Evolutionary conservation across 1,284 basidiomycete genomes (phyloP), one percentile per base, ranked within the genome.

Genomic region (Microbotryum saponariae): DNA sequence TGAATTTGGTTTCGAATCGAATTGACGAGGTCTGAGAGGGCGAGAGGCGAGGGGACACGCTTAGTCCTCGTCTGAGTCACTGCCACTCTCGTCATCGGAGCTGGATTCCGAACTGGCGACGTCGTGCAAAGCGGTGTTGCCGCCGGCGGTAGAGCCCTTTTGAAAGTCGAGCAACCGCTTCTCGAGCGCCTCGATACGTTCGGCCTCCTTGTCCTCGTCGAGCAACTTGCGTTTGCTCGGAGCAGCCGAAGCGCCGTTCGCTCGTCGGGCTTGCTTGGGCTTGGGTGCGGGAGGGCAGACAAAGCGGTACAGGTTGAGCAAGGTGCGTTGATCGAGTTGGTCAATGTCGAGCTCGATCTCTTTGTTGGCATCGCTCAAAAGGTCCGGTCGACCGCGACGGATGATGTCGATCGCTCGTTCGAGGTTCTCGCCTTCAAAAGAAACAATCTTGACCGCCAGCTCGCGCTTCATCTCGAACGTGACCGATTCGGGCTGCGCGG

Each of bases 341-440:
- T 97, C 92, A 70, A 97, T 96, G 77, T 97, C 93, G 51, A 97
- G 83, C 77, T 97, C 92, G 72, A 97, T 96, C 79, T 97, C 92
- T 75, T 96, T 89, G 58, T 70, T 70, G 44, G 87, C 89, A 75
- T 88, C 89, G 72, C 88, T 83, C 65, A 96, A 87, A 2, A 74
- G 62, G 21, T 73, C 73, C n/a, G 37, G 89, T 85, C 54, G 91
- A 86, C 56, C 89, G 85, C 74, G 91, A 84, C 93, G 88, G 67
- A 97, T 97, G 73, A 97, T 92, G 70, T 77, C 74, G 66, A 77
- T 77, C 67, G 77, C 78, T 54, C 71, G 62, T 18, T 73, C 63
- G 54, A 77, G 71, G 66, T 77, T 75, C 33, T 77, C 75, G 25
- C 71, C 71, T 57, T 74, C 74, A 54, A 73, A 72, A 20, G 72